Evolutionary conservation across 2,329 filamentous ascomycete species (phyloP).

Genomic region (Ophiostoma australiae): DNA sequence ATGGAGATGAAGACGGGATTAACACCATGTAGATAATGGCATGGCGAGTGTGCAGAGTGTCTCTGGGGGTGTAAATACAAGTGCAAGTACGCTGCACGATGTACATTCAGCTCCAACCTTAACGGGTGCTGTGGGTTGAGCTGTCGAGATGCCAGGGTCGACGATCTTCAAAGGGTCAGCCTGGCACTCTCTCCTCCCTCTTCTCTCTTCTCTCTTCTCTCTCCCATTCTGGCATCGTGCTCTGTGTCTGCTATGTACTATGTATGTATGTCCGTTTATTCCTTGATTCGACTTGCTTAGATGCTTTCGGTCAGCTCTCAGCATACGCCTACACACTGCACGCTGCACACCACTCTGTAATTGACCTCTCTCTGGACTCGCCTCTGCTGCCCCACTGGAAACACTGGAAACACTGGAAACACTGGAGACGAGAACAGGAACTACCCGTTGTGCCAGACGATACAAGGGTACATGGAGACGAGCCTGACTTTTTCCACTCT

Average conservation of each 20-base stretch:
- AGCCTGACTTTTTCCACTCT: constrained; percentile 10
- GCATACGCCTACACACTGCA: neutral
- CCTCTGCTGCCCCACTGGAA: neutral
- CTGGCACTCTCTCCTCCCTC: neutral
- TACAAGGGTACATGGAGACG: neutral
- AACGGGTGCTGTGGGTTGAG: neutral
- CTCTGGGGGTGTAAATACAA: neutral
- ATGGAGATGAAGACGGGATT: neutral
- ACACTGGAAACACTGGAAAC: neutral
- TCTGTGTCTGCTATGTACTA: too few species aligned
- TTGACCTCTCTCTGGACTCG: neutral
- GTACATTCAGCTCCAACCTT: neutral
- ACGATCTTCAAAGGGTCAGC: constrained; percentile 1
- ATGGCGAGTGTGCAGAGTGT: too few species aligned
- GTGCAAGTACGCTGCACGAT: neutral
- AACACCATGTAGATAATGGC: neutral
- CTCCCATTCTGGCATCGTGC: neutral
- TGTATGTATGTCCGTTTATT: neutral
- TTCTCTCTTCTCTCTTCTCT: neutral
- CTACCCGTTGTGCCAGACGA: neutral
- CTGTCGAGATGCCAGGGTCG: neutral
- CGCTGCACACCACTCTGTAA: neutral
- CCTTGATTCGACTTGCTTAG: neutral
- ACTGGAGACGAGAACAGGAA: constrained; percentile 4
- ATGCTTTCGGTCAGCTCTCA: too few species aligned